These are phyloP conservation scores for Cyberlindnera mrakii DNA, from an alignment of 805 yeast genomes.

Conservation along the genomic window DNA sequence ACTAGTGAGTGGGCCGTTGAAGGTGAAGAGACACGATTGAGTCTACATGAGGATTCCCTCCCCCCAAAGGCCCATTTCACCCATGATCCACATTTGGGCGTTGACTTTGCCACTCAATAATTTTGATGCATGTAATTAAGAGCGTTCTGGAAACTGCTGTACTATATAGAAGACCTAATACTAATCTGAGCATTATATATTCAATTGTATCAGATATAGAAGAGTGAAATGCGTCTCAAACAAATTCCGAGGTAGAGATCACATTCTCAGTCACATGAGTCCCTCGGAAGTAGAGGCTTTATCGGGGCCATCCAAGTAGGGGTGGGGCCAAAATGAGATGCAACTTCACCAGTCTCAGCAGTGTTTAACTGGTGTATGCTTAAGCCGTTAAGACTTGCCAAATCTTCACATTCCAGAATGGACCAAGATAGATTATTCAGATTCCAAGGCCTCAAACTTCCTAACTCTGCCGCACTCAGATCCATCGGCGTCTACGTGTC, in stretches of 20 bases:
- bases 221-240: too few relatives aligned
- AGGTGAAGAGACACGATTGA: conserved; percentile 9
- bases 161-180: too few relatives aligned
- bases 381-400: conserved; percentile 5
- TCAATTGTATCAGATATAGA: too few relatives aligned
- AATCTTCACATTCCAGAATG: conserved; percentile 12
- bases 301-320: too few relatives aligned
- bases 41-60: conserved; percentile 6
- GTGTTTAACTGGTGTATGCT: conserved; percentile 4
- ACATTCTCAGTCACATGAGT: too few relatives aligned
- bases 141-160: too few relatives aligned
- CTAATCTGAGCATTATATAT: too few relatives aligned
- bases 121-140: background rate
- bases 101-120: conserved; percentile 1
- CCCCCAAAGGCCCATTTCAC: conserved; percentile 18
- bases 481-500: conserved; percentile 72
- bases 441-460: conserved; percentile 57
- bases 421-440: conserved; percentile 53
- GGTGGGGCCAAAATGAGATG: too few relatives aligned
- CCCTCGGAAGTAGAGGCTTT: too few relatives aligned
- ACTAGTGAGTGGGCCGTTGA: conserved; percentile 4
- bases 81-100: conserved; percentile 12
- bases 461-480: conserved; percentile 65
- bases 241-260: too few relatives aligned
- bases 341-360: too few relatives aligned